Conservation (phyloP, 1,139 yeast species). For the Kazachstania sp. region DNA sequence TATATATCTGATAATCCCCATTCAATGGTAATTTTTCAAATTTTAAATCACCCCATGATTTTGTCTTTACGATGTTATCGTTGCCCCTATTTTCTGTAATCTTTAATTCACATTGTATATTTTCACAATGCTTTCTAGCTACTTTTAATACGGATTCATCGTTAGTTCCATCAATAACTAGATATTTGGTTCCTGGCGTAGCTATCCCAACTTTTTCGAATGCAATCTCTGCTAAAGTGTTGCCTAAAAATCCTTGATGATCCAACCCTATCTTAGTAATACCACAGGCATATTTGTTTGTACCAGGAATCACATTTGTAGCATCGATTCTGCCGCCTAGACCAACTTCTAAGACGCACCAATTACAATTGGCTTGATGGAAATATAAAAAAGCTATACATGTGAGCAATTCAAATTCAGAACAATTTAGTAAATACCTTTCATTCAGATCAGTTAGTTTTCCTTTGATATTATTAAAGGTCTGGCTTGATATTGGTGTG, state of each 20-base stretch:
- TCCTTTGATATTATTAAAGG: slow-evolving; percentile 41
- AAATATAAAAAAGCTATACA: slow-evolving; percentile 81
- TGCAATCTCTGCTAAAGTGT: slow-evolving; percentile 56
- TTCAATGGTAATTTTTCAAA: slow-evolving; percentile 39
- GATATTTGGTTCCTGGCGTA: slow-evolving; percentile 45
- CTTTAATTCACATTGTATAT: slow-evolving; percentile 18
- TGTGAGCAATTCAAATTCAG: slow-evolving; percentile 80
- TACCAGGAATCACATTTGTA: slow-evolving; percentile 53
- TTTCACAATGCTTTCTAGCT: slow-evolving; percentile 24
- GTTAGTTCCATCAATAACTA: slow-evolving; percentile 69
- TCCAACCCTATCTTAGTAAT: slow-evolving; percentile 81
- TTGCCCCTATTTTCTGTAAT: slow-evolving; percentile 25
- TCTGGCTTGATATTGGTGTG: slow-evolving; percentile 40
- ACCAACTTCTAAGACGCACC: slow-evolving; percentile 84
- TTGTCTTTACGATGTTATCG: slow-evolving; percentile 14
- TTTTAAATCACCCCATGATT: slow-evolving; percentile 32
- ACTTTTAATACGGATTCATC: slow-evolving; percentile 41
- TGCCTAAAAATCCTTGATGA: slow-evolving; percentile 70
- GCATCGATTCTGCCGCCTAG: slow-evolving; percentile 85
- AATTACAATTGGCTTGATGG: slow-evolving; percentile 46
- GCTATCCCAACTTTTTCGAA: slow-evolving; percentile 78
- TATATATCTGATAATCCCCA: slow-evolving; percentile 66
- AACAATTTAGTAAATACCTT: slow-evolving; percentile 47
- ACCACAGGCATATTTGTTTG: slow-evolving; percentile 50
- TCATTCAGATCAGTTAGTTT: slow-evolving; percentile 31